These are phyloP conservation scores for Pilaira anomala DNA, from an alignment of 192 early-diverging fungal genomes.

Conservation along the genomic window DNA sequence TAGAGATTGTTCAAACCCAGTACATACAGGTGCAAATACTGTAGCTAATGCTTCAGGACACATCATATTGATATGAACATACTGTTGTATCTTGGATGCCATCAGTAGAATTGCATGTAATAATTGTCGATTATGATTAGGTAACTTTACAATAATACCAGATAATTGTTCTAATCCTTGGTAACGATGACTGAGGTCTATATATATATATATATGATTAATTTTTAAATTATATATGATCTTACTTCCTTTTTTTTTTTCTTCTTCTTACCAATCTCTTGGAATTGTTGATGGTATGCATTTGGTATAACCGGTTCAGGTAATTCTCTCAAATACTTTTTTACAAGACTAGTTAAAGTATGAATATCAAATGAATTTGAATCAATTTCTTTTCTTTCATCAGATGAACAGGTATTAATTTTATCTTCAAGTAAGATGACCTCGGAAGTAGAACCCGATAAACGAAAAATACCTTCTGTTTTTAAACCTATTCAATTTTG, in stretches of 20 bases:
- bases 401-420: conserved; percentile 12
- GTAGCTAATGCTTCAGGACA: conserved; percentile 35
- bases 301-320: conserved; percentile 33
- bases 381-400: conserved; percentile 29
- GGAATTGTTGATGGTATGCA: conserved; percentile 22
- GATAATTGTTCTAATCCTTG: background rate
- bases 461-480: conserved; percentile 33
- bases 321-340: conserved; percentile 31
- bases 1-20: conserved; percentile 26
- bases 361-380: conserved; percentile 29
- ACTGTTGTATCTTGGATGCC: conserved; percentile 16
- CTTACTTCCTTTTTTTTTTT: too few species aligned
- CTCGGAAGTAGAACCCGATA: conserved; percentile 30
- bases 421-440: conserved; percentile 21
- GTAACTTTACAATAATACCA: conserved; percentile 14
- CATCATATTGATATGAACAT: conserved; percentile 27
- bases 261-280: conserved; percentile 18
- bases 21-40: conserved; percentile 33
- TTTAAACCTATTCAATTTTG: conserved; percentile 17
- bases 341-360: conserved; percentile 33
- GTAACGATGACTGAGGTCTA: background rate
- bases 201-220: background rate
- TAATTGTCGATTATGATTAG: conserved; percentile 28
- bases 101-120: conserved; percentile 28
- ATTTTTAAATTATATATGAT: background rate